A percentile compares a stretch with the other conserved stretches of the same genome.
These are phyloP conservation scores for Citrus inodora DNA, from an alignment of 345 rosid species.

Conservation along the genomic window DNA sequence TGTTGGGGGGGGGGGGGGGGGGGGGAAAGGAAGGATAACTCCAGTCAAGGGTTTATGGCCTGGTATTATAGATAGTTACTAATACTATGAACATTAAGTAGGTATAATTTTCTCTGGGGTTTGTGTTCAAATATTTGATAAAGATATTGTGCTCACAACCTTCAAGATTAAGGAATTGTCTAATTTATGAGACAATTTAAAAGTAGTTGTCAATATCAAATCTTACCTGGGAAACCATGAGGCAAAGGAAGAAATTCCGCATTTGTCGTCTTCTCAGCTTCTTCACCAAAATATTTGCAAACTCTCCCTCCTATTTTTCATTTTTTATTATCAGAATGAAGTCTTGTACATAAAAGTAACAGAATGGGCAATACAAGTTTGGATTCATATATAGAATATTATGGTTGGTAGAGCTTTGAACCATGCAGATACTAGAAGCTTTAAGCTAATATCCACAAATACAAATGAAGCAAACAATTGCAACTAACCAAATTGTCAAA, in stretches of 20 bases:
- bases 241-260: constrained; percentile 86
- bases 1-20: too few species aligned
- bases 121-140: neutral
- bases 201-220: neutral
- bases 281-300: constrained; percentile 73
- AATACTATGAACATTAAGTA: neutral
- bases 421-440: neutral
- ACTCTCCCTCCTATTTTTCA: constrained; percentile 74
- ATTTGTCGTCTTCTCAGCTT: constrained; percentile 86
- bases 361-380: constrained; percentile 1
- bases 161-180: neutral
- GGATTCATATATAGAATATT: neutral
- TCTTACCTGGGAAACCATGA: constrained; percentile 94
- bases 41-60: neutral
- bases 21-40: neutral
- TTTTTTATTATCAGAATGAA: constrained; percentile 13
- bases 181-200: neutral
- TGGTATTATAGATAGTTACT: neutral
- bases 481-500: neutral
- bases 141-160: neutral
- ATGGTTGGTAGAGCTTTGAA: neutral
- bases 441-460: neutral
- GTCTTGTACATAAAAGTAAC: neutral
- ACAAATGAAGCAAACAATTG: neutral
- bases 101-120: neutral